Base-by-base conservation (phyloP, 2,329 filamentous ascomycete species). In the Colletotrichum simmondsii region DNA sequence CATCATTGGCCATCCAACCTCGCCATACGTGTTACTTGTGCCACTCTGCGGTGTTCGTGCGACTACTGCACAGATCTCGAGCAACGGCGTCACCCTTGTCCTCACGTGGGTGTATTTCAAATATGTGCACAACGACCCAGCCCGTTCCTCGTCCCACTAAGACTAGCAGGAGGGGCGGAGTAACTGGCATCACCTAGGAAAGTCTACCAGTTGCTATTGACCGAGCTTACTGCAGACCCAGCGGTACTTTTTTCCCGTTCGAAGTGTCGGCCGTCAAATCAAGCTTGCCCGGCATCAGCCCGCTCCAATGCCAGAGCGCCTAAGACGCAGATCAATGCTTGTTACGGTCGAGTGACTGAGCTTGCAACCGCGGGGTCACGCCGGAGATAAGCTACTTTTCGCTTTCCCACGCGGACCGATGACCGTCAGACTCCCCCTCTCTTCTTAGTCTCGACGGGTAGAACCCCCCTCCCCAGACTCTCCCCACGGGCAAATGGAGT, bases 81-180 rank as follows among this genome's bases (percentile, higher is more conserved):
- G 53, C 61, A 37, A 64, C 61, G 61, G 61, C 49, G 61, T 54
- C 49, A 64, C 61, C 30, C 46, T 64, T 54, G 61, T 64, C 49
- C 61, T 64, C 61, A 64, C 61, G 49, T 54, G 49, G 61, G 30
- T 22, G 10, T 32, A 12, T 58, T n/a, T 22, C 10, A 64, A 16
- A 19, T n/a, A 16, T 16, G 28, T 54, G n/a, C 30, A 26, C n/a
- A 16, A 54, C n/a, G 7, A n/a, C 30, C 7, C 28, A 37, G 28
- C 19, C 49, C 6, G 61, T 64, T 64, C 22, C n/a, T 14, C n/a
- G 14, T 49, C 42, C 42, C 30, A 26, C 32, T 22, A 61, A 37
- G 65, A 42, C 26, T 26, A 61, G 19, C 37, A 11, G 24, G 16
- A 14, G 12, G 30, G 42, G 26, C n/a, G n/a, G 5, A 28, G 11